Percentiles rank a stretch among this genome's conserved stretches.
phyloP scores from a whole-genome alignment of 305 asterid species.

The Fraxinus dipetala region DNA sequence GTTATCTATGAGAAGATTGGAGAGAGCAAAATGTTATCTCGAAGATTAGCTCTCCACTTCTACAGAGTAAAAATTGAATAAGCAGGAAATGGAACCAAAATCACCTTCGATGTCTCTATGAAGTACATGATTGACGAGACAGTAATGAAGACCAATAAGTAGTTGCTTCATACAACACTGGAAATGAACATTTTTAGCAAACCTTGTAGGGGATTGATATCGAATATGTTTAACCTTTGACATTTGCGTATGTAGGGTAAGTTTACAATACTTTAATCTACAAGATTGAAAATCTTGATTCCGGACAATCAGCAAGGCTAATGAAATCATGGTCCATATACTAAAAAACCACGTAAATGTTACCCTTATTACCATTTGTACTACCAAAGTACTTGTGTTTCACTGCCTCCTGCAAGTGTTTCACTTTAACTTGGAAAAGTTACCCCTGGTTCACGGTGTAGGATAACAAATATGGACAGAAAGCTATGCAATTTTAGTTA shows the following conservation, averaged over 20 bases:
- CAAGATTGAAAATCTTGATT: constrained; percentile 77
- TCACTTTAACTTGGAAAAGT: too few species aligned
- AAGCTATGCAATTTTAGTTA: too few species aligned
- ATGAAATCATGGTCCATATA: constrained; percentile 95
- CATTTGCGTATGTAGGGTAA: neutral
- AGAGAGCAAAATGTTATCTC: constrained; percentile 45
- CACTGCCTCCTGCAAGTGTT: too few species aligned
- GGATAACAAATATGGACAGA: too few species aligned
- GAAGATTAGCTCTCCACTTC: neutral
- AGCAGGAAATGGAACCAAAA: constrained; percentile 17
- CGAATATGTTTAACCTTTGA: constrained; percentile 14
- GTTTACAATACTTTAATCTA: constrained; percentile 70
- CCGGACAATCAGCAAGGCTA: constrained; percentile 95
- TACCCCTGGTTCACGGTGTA: too few species aligned
- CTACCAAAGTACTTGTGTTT: neutral
- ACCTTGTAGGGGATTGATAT: constrained; percentile 13
- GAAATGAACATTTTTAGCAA: constrained; percentile 27
- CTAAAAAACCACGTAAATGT: constrained; percentile 91
- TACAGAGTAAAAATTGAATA: constrained; percentile 1
- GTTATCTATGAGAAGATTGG: constrained; percentile 78
- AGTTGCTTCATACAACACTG: constrained; percentile 96
- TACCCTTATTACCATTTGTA: constrained; percentile 72
- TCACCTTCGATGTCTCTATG: constrained; percentile 89
- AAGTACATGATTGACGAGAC: constrained; percentile 89
- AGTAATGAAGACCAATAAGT: constrained; percentile 89